Evolutionary conservation across 1,139 yeast species (phyloP), one percentile per base, ranked within the genome.

Genomic region (Geotrichum siamense): DNA sequence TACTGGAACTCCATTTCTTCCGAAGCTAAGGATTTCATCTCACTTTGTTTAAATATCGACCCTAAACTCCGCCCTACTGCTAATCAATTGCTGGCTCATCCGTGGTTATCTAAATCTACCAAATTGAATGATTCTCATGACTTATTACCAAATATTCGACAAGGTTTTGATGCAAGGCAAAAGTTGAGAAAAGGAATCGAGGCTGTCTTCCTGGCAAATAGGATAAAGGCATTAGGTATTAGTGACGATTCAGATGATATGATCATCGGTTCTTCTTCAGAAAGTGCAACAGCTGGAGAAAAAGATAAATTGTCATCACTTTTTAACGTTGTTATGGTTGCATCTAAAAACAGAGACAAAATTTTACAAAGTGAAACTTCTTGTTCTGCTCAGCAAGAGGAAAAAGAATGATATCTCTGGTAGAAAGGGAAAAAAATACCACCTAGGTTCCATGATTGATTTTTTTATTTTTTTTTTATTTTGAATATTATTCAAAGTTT

Each of bases 121-220:
- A 75, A 74, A 54, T 55, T 52, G n/a, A 47, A 51, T 40, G 65
- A 62, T 45, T 70, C 72, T 37, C 65, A 71, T 34, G 93, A 85
- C 62, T 71, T 85, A 67, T 70, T 83, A 62, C 95, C 94, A 33
- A 68, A 65, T 51, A 76, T 80, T 58, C 71, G 71, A 66, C 76
- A 78, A 57, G 84, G 83, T 42, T 84, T 86, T 70, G 79, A 83
- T 61, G 94, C 94, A 32, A 84, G 83, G 59, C 74, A 76, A 60
- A 87, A 83, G 62, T 81, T 91, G 67, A 77, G 79, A 59, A 86
- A 83, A 57, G 96, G 93, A 28, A 82, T 85, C 53, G 93, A 82
- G 59, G 71, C 83, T 57, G 87, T 86, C 44, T 77, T 76, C 55
- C 72, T 86, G 62, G 76, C 80, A 56, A 84, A 84, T 62, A 72